These are phyloP conservation scores for Medicago truncatula DNA, from an alignment of 306 rosid genomes.

Conservation along the genomic window MtrunA17r5.0-ANR NC_053046.1:17424001-17424500, in stretches of 20 bases:
- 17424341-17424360: constrained; percentile 56
- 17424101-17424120: too few relatives aligned
- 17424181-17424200: constrained; percentile 37
- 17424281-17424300: too few relatives aligned
- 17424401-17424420: constrained; percentile 60
- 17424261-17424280: too few relatives aligned
- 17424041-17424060: too few relatives aligned
- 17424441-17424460: constrained; percentile 47
- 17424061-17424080: too few relatives aligned
- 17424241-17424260: too few relatives aligned
- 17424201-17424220: constrained; percentile 48
- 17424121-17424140: too few relatives aligned
- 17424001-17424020: too few relatives aligned
- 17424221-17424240: too few relatives aligned
- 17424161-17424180: constrained; percentile 60
- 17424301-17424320: too few relatives aligned
- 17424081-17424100: too few relatives aligned
- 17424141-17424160: constrained; percentile 49
- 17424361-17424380: constrained; percentile 57
- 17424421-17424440: constrained; percentile 64
- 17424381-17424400: constrained; percentile 57
- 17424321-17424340: constrained; percentile 60
- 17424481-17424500: constrained; percentile 53
- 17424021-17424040: too few relatives aligned
- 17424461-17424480: constrained; percentile 53